Base-by-base conservation (phyloP, 164 flowering plant genomes). In the Magnolia kwangsiensis region DNA sequence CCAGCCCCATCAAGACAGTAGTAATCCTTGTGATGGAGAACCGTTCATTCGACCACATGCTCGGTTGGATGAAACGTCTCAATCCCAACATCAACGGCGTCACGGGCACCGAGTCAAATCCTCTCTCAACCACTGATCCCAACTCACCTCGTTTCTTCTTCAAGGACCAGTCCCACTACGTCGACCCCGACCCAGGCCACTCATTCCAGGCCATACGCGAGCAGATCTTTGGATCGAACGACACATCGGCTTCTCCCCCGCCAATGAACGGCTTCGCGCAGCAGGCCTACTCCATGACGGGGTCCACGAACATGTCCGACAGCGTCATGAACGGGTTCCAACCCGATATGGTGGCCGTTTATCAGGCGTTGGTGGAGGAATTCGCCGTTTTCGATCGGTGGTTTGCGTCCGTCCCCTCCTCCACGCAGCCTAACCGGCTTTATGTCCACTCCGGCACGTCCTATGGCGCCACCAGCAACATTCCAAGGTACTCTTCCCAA, bases 121-220 rank as follows among this genome's bases (percentile, higher is more conserved):
- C 74, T 6, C 24, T 89, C 37, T 76, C 82, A 78, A 72, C 86
- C 20, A 69, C 88, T 19, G 85, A 88, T 75, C 86, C 89, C 20
- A 73, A 19, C 76, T 87, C 97, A 1, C 76, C 74, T 0, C 77
- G 18, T 11, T 55, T 87, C 74, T 79, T 71, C 84, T 88, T 89
- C 88, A 59, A 79, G 27, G 63, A 86, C 80, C 77, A 81, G 23
- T 75, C 97, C 1, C 84, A 82, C 23, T 89, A 76, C 84, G 89
- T 90, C 27, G 94, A 90, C 81, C 91, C 94, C 7, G 97, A 92
- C 59, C 97, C 97, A 1, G 92, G 91, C 16, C 96, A 92, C 88
- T 89, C 94, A 1, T 90, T 90, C 82, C 92, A 89, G 63, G 94
- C 97, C 50, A 92, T 92, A 51, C 80, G 87, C 1, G 90, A 86